Base-by-base conservation (phyloP, 139 green algal species). In the Limnomonas spitsbergensis region DNA sequence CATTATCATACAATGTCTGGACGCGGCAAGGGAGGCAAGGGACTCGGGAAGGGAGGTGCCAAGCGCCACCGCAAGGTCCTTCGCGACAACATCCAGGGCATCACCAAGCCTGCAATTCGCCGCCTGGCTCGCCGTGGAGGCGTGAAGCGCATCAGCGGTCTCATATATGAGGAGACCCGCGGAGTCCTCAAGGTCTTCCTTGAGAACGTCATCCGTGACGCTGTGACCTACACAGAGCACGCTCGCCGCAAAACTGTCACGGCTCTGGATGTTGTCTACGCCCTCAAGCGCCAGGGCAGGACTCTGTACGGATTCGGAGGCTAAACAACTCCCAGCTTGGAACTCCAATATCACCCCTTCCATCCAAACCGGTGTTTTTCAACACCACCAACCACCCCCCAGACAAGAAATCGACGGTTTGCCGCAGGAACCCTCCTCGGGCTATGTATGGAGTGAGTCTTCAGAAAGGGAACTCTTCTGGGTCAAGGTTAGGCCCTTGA, bases 151-250 rank as follows among this genome's bases (percentile, higher is more conserved):
- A 95, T 95, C 87, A 91, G 84, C 73, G 91, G 91, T 81, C 87
- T 95, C 36, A 95, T 96, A 81, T 95, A 95, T 78, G 91, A 96
- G 89, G 92, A 96, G 88, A 94, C 91, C 66, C 90, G 92, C 81
- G 89, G 90, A 42, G 92, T 96, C 38, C 90, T 97, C 74, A 95
- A 97, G 89, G 76, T 80, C 38, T 95, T 97, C 88, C 88, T 97
- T 36, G 92, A 97, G 88, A 95, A 94, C 78, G 90, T 96, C 27
- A 91, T 95, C 78, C 86, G 93, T 72, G 94, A 97, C 79, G 90
- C 94, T 27, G 94, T 98, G 37, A 98, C 95, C 80, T 98, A 98
- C 92, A 97, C 93, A 37, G 94, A 98, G 92, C 93, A 98, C 91
- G 94, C 93, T 56, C 85, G 93, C 71, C 88, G 94, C 73, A 98